phyloP scores from a whole-genome alignment of 371 early-diverging fungal genomes.

The Batkoa obscura region DNA sequence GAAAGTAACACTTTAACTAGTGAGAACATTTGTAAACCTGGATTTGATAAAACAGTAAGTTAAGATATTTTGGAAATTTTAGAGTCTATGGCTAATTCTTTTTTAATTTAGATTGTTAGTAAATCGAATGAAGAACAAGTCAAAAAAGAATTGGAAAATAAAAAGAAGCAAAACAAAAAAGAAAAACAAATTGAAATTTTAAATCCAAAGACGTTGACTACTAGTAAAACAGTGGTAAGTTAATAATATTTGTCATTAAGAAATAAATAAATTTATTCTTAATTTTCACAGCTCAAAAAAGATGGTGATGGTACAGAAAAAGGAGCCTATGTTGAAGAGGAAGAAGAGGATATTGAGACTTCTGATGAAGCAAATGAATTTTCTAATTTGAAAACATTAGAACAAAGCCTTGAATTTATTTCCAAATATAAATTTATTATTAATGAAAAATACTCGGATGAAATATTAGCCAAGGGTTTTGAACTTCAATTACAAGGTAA shows the following conservation, averaged over 20 bases:
- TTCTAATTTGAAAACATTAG: constrained; percentile 37
- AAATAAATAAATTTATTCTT: no score
- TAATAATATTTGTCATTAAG: no score
- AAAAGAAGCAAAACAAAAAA: no score
- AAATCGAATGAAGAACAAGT: constrained; percentile 1
- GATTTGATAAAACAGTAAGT: constrained; percentile 11
- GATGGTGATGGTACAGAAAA: no score
- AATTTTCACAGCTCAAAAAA: no score
- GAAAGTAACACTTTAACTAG: constrained; percentile 9
- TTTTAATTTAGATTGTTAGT: constrained; percentile 1
- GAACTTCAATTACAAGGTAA: constrained; percentile 52
- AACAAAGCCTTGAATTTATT: constrained; percentile 43
- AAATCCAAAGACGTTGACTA: no score
- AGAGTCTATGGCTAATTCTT: background rate
- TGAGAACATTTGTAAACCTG: constrained; percentile 9
- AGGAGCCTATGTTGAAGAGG: background rate
- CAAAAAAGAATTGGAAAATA: no score
- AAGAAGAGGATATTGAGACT: constrained; percentile 31
- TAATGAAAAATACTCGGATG: constrained; percentile 46
- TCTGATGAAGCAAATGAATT: constrained; percentile 39
- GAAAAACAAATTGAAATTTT: no score
- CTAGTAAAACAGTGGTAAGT: no score
- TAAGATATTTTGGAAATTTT: background rate
- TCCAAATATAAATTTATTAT: constrained; percentile 43
- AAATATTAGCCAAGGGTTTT: constrained; percentile 76